Base-by-base conservation (phyloP, 78 protist species). In the Guillardia theta region DNA sequence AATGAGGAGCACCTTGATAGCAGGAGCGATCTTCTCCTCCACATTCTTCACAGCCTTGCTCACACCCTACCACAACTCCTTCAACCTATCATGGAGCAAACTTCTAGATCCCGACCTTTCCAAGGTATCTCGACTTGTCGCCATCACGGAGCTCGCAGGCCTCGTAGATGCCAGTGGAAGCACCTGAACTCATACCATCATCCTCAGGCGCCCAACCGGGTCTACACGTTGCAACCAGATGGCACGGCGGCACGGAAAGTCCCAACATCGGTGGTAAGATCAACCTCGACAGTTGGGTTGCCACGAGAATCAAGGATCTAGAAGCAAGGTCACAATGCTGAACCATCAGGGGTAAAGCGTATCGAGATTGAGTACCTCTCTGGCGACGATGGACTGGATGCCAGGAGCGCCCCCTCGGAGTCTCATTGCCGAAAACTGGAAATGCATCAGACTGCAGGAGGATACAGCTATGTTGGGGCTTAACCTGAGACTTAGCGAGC, bases 111-210 rank as follows among this genome's bases (percentile, higher is more conserved):
- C 96, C 98, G 47, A 99, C 99, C 98, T 99, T 99, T 92, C 99
- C 99, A 37, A 94, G 53, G 98, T 96, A 99, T 33, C 95, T 92
- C 24, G 18, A 9, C 88, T 96, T 96, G 92, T 94, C 98, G 78
- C 96, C 97, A 27, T 98, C 99, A 50, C 95, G 95, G 39, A 98
- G 97, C 97, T 99, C 99, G 88, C 95, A 95, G 24, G 99, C 99
- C 97, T 99, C 99, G 88, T 99, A 95, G 83, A 94, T 62, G 92
- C 99, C 99, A 0, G 99, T 99, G 36, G 99, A 99, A 19, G 99
- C 99, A 47, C 87, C 87, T 70, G 87, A 10, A 12, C 21, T 6
- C 78, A 64, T 19, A 36, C 47, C 10, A 27, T 15, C 9, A 15
- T 4, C 5, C 27, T 70, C 10, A 22, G 78, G 78, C 78, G 58